Base-by-base conservation (phyloP, 192 early-diverging fungal genomes). In the Umbelopsis ramanniana region DNA sequence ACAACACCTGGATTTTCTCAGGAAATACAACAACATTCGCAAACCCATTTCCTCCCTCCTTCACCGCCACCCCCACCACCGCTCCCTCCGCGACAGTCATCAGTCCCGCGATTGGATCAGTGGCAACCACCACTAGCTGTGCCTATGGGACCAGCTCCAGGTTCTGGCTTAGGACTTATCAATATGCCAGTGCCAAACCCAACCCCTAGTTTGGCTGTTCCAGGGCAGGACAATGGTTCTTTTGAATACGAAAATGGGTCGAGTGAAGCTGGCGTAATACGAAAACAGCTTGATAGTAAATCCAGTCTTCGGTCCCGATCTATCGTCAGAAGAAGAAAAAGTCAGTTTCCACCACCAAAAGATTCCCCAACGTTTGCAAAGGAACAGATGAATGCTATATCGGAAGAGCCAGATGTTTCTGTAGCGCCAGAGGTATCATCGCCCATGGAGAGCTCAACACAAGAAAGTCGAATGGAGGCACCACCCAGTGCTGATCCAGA, bases 171-270 rank as follows among this genome's bases (percentile, higher is more conserved):
- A 37, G 57, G 57, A 11, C 33, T 63, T 11, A 63, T 63, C 15
- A 63, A 5, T 37, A 63, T 63, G 57, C 57, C 57, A n/a, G 37
- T 33, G 33, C 57, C 57, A 14, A 63, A 38, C 17, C 57, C 57
- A 37, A 37, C 57, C 33, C 57, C 57, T 63, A 35, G 57, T 3
- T 35, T 63, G 15, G 12, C 57, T 35, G 33, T 37, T 3, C 17
- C 57, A 37, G 26, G 57, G 57, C 57, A 63, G 57, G 48, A 50
- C 7, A 29, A 23, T 24, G 53, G 33, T 11, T 19, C 57, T 1
- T 11, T 10, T 37, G 29, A 6, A 2, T 19, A 19, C 33, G 57
- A 63, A 8, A 63, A 37, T 37, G 33, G 33, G 17, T 63, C 57
- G 6, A 17, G 17, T 35, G 57, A 63, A 63, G 57, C 57, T 37